These are phyloP conservation scores for Tolypocladium nubicola DNA, from an alignment of 2,329 filamentous ascomycete species.

Conservation along the genomic window DNA sequence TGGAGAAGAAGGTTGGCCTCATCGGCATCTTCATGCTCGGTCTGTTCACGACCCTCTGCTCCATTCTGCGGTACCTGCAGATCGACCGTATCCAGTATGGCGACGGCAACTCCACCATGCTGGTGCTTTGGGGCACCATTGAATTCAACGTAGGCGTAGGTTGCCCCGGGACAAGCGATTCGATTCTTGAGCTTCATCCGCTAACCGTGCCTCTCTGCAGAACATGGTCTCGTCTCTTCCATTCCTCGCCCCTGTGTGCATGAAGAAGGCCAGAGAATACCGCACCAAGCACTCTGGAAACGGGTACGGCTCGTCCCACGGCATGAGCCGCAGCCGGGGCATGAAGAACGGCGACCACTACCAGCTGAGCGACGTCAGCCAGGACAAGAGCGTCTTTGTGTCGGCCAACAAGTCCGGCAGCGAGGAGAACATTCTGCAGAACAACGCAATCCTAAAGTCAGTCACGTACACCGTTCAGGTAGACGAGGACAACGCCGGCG, in stretches of 20 bases:
- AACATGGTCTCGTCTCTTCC: constrained; percentile 36
- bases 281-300: constrained; percentile 24
- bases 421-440: constrained; percentile 27
- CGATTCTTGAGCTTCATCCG: background rate
- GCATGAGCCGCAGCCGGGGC: constrained; percentile 11
- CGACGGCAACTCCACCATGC: constrained; percentile 44
- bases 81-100: constrained; percentile 37
- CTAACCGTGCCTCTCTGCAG: constrained; percentile 11
- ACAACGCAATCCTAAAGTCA: constrained; percentile 28
- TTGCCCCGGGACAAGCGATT: background rate
- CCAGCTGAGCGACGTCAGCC: constrained; percentile 27
- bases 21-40: constrained; percentile 41
- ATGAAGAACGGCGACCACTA: constrained; percentile 20
- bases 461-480: constrained; percentile 30
- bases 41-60: constrained; percentile 44
- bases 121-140: constrained; percentile 45
- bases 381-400: constrained; percentile 18
- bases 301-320: constrained; percentile 15
- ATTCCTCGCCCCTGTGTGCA: constrained; percentile 31
- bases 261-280: constrained; percentile 31
- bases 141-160: constrained; percentile 47
- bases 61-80: constrained; percentile 39
- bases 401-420: constrained; percentile 17
- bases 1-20: constrained; percentile 37
- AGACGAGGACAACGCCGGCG: constrained; percentile 13